phyloP scores from a whole-genome alignment of 129 eudicot genomes.

The Deinandra increscens region DNA sequence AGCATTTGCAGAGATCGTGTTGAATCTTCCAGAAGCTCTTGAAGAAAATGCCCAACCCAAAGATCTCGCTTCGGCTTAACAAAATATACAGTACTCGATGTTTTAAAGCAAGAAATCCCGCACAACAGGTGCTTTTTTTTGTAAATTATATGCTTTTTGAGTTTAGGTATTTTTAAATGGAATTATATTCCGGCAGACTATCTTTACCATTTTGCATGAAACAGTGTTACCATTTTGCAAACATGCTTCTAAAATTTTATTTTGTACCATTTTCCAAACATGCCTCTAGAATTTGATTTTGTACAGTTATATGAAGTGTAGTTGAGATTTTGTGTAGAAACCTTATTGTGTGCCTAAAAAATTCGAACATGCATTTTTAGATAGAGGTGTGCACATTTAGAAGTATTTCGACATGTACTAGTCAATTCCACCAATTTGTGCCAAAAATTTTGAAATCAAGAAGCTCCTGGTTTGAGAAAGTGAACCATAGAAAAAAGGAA shows the following conservation, averaged over 20 bases:
- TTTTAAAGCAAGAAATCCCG: background rate
- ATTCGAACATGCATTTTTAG: background rate
- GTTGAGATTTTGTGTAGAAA: background rate
- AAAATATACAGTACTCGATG: background rate
- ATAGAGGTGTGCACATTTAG: too few relatives aligned
- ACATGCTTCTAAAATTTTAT: background rate
- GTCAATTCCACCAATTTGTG: too few relatives aligned
- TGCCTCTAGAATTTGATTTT: background rate
- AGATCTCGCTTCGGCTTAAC: conserved; percentile 20
- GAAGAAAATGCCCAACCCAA: conserved; percentile 34
- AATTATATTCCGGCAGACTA: background rate
- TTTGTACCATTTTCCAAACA: background rate
- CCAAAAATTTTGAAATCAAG: too few relatives aligned
- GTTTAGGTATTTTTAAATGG: background rate
- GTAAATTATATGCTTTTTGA: background rate
- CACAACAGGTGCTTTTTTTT: conserved; percentile 5
- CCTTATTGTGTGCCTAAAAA: background rate
- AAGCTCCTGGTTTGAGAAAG: too few relatives aligned
- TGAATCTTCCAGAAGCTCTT: conserved; percentile 73
- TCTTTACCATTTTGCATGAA: background rate
- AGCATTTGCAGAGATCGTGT: conserved; percentile 91
- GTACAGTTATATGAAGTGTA: background rate
- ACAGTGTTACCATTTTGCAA: background rate
- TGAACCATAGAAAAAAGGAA: too few relatives aligned
- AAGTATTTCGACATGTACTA: too few relatives aligned